Conservation (phyloP, 179 eudicot species). For the Spergularia azorica region DNA sequence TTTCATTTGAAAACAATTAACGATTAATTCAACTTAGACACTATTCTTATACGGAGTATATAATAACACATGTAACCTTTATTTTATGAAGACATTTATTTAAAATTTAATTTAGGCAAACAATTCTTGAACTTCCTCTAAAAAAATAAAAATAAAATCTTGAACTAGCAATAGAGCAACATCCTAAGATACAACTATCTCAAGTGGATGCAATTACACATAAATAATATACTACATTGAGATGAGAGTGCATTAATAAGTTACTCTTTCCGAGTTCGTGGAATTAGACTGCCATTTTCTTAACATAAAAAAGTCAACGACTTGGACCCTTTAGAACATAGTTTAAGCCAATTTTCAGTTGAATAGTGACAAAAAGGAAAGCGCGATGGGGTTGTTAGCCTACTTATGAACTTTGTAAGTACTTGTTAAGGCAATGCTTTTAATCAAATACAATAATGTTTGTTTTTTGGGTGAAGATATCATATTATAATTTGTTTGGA, state of each 20-base stretch:
- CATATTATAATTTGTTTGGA: not conserved
- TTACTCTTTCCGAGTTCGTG: not conserved
- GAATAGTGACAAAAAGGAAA: slow-evolving; percentile 16
- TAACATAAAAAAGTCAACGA: not conserved
- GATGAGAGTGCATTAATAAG: not conserved
- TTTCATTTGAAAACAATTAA: no score
- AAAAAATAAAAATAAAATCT: no score
- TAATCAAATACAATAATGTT: slow-evolving; percentile 7
- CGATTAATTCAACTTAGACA: no score
- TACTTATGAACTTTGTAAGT: not conserved
- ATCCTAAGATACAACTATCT: no score
- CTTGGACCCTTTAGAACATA: not conserved
- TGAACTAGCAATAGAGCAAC: no score
- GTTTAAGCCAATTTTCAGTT: not conserved
- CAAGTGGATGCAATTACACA: no score
- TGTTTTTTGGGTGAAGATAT: not conserved
- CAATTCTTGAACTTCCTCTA: no score
- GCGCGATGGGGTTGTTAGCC: slow-evolving; percentile 7
- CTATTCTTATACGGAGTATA: no score
- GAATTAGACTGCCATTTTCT: not conserved
- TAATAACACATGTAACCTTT: no score
- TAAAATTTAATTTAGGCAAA: no score
- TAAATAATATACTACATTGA: no score
- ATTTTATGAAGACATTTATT: no score
- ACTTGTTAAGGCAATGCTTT: not conserved